Evolutionary conservation across 2,329 filamentous ascomycete species (phyloP).

Genomic region (Cladosporium sp.): DNA sequence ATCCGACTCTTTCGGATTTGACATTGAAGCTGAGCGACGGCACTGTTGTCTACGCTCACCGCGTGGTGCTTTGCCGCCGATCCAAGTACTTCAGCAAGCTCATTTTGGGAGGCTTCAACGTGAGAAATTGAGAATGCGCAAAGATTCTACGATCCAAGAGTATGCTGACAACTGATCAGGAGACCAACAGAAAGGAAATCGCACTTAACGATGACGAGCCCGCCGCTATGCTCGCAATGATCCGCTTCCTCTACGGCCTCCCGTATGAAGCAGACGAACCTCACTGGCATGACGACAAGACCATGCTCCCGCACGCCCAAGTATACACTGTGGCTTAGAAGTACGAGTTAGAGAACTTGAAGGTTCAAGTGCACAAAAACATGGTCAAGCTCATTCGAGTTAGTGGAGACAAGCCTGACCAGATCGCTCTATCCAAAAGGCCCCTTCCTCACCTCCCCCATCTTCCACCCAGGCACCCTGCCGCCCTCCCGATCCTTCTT

Average conservation of each 20-base stretch:
- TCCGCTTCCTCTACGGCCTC: conserved; percentile 52
- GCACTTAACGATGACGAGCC: background rate
- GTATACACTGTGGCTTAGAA: background rate
- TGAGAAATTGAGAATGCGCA: background rate
- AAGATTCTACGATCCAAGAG: no score
- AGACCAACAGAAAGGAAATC: background rate
- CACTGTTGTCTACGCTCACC: background rate
- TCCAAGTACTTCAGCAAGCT: conserved; percentile 9
- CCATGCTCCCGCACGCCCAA: background rate
- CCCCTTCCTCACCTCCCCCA: background rate
- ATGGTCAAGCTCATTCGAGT: background rate
- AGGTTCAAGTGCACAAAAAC: background rate
- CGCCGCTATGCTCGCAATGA: background rate
- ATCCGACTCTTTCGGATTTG: background rate
- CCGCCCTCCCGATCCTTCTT: conserved; percentile 62
- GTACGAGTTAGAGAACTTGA: background rate
- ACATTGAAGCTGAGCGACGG: background rate
- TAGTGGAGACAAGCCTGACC: background rate
- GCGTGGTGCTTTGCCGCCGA: background rate
- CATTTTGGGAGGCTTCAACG: background rate
- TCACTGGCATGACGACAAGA: background rate
- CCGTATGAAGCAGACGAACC: conserved; percentile 30
- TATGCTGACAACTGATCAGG: background rate
- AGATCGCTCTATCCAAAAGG: background rate
- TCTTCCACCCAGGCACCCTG: conserved; percentile 72